Evolutionary conservation across 805 yeast genomes (phyloP).

Genomic region (Wickerhamiella kurtzmanii): DNA sequence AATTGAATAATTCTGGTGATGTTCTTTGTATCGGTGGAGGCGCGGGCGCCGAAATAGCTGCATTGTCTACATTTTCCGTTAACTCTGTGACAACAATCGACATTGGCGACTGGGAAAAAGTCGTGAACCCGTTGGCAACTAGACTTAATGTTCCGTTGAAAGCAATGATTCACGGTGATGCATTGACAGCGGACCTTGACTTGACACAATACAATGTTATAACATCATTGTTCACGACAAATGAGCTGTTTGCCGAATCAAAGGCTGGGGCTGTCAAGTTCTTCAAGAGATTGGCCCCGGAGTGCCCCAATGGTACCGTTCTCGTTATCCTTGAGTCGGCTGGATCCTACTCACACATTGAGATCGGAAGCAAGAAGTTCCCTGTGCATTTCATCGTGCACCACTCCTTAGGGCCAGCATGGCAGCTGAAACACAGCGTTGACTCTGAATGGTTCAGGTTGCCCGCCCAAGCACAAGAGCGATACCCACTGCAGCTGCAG

Average conservation of each 20-base stretch:
- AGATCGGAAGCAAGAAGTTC: slow-evolving; percentile 60
- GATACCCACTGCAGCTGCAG: slow-evolving; percentile 59
- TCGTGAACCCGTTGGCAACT: slow-evolving; percentile 34
- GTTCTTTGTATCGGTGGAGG: slow-evolving; percentile 76
- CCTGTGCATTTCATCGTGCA: slow-evolving; percentile 75
- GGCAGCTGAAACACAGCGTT: slow-evolving; percentile 52
- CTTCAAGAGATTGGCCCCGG: slow-evolving; percentile 37
- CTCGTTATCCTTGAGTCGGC: slow-evolving; percentile 75
- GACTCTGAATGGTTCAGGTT: slow-evolving; percentile 77
- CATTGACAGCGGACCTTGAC: slow-evolving; percentile 10
- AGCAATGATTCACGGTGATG: slow-evolving; percentile 26
- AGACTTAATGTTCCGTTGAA: slow-evolving; percentile 29
- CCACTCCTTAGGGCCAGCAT: slow-evolving; percentile 49
- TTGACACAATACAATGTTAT: slow-evolving; percentile 25
- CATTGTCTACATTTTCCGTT: slow-evolving; percentile 29
- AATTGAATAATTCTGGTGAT: slow-evolving; percentile 25
- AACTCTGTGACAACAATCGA: slow-evolving; percentile 45
- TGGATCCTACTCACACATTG: slow-evolving; percentile 73
- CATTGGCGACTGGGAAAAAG: slow-evolving; percentile 62
- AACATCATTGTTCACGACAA: slow-evolving; percentile 72
- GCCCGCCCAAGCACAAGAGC: slow-evolving; percentile 26
- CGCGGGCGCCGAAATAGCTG: slow-evolving; percentile 71
- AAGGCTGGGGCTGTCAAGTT: slow-evolving; percentile 46
- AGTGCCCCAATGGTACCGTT: slow-evolving; percentile 44
- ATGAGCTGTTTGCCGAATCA: slow-evolving; percentile 66